These are phyloP conservation scores for Populus ilicifolia DNA, from an alignment of 345 rosid genomes.

Conservation along the genomic window DNA sequence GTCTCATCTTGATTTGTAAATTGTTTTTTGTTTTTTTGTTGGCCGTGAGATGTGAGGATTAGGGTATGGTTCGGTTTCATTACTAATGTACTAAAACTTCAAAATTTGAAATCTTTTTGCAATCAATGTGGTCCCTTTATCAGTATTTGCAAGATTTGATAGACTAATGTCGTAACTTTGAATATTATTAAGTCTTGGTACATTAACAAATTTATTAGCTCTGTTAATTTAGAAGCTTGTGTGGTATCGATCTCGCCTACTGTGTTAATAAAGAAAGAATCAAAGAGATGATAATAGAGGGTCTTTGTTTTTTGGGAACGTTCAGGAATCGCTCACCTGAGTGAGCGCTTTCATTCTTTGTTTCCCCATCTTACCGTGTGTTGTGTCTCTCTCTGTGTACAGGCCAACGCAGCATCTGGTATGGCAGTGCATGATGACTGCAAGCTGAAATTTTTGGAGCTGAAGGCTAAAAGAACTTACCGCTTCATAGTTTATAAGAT, in stretches of 20 bases:
- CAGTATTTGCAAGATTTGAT: not conserved
- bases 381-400: not conserved
- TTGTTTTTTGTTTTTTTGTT: not conserved
- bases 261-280: not conserved
- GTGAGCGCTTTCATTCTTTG: not conserved
- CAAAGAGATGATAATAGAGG: not conserved
- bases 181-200: not conserved
- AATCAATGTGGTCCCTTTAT: not conserved
- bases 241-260: not conserved
- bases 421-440: slow-evolving; percentile 63
- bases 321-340: not conserved
- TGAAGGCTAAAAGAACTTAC: slow-evolving; percentile 51
- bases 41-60: not conserved
- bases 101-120: not conserved
- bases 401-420: slow-evolving; percentile 59
- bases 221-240: not conserved
- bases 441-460: slow-evolving; percentile 50
- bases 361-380: not conserved
- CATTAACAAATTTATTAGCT: not conserved
- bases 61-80: not conserved
- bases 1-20: not conserved
- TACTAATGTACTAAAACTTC: not conserved
- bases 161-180: not conserved
- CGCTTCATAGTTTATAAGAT: slow-evolving; percentile 54
- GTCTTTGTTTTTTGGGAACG: not conserved